Conservation (phyloP, 768 basidiomycete genomes). For the Amanita exitialis region DNA sequence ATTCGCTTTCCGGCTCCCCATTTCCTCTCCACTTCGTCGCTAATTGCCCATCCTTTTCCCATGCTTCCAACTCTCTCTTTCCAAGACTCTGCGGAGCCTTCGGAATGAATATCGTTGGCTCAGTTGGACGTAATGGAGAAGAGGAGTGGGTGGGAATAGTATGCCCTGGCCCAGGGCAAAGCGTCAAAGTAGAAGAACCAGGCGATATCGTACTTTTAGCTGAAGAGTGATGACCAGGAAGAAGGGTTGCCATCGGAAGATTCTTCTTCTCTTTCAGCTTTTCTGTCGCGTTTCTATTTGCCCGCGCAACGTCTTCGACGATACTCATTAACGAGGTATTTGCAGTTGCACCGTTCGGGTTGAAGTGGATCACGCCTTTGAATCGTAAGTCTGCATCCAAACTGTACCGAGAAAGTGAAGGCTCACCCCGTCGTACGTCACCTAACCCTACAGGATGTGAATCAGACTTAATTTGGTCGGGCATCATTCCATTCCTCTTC, state of each 20-base stretch:
- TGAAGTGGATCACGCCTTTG: background rate
- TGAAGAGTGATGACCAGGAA: background rate
- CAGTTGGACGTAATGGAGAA: background rate
- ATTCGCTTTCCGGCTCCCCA: background rate
- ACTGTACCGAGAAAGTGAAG: background rate
- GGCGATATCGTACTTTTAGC: background rate
- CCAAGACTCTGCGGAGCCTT: conserved; percentile 36
- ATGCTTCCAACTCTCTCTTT: conserved; percentile 18
- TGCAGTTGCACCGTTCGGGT: background rate
- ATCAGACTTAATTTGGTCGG: background rate
- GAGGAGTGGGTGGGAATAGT: background rate
- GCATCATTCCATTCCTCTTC: background rate
- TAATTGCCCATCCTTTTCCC: conserved; percentile 8
- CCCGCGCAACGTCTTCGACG: conserved; percentile 47
- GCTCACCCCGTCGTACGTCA: background rate
- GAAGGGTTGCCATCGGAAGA: background rate
- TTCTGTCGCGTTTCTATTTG: conserved; percentile 16
- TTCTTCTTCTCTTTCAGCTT: conserved; percentile 8
- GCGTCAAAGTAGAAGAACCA: background rate
- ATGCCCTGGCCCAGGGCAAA: background rate
- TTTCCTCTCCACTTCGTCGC: background rate
- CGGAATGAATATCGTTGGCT: background rate
- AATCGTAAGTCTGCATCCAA: background rate
- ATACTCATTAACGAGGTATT: conserved; percentile 42
- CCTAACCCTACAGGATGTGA: background rate